Conservation (phyloP, 2,329 filamentous ascomycete genomes). For the Alternaria conjuncta region DNA sequence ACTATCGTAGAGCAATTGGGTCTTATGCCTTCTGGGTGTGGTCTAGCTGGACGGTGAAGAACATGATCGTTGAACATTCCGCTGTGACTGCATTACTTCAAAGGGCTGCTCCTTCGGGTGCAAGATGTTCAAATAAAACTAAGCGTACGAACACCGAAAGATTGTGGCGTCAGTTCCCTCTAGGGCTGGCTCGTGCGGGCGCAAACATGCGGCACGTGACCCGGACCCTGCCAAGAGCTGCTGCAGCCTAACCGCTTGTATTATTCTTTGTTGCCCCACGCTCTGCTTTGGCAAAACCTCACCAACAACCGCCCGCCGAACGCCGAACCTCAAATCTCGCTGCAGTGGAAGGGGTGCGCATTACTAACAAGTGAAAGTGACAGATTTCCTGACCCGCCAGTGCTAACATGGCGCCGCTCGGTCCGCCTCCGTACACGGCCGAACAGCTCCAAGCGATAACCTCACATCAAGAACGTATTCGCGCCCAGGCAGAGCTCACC, state of each 20-base stretch:
- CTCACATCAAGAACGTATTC: slow-evolving; percentile 23
- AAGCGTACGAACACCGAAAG: not conserved
- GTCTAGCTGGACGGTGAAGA: not conserved
- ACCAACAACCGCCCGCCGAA: not conserved
- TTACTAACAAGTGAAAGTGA: not conserved
- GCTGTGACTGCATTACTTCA: not conserved
- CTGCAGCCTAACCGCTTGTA: not conserved
- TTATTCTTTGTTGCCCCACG: slow-evolving; percentile 19
- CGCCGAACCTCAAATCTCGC: not conserved
- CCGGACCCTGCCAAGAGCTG: slow-evolving; percentile 8
- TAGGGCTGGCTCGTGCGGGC: not conserved
- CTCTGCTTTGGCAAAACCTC: not conserved
- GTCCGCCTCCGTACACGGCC: slow-evolving; percentile 33
- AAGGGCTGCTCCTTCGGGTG: not conserved
- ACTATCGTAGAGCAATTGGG: not conserved
- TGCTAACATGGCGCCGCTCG: slow-evolving; percentile 29
- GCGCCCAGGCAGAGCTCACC: slow-evolving; percentile 33
- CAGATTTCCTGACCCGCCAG: not conserved
- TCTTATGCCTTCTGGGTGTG: not conserved
- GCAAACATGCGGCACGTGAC: not conserved
- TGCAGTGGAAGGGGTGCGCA: not conserved
- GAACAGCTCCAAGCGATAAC: slow-evolving; percentile 34
- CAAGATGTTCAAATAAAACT: not conserved
- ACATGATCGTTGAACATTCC: not conserved
- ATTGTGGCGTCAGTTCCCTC: not conserved